phyloP scores from a whole-genome alignment of 306 rosid genomes.

The Heteromeles arbutifolia region DNA sequence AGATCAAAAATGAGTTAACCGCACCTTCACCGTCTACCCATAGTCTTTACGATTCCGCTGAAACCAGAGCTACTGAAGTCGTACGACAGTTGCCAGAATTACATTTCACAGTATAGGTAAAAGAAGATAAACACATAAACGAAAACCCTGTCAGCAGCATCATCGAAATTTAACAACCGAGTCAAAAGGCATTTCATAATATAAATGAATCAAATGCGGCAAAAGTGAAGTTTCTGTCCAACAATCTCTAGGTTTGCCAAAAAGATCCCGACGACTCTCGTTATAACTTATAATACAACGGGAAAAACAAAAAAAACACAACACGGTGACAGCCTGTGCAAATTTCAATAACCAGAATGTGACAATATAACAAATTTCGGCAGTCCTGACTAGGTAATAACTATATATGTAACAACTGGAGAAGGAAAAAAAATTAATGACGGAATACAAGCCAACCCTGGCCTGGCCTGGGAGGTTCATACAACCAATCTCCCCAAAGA shows the following conservation, averaged over 20 bases:
- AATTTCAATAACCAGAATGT: conserved; percentile 68
- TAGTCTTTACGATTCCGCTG: background rate
- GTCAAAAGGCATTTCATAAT: conserved; percentile 2
- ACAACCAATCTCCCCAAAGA: conserved; percentile 58
- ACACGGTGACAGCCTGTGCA: conserved; percentile 54
- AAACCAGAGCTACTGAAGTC: background rate
- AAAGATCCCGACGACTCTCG: conserved; percentile 5
- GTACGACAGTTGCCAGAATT: background rate
- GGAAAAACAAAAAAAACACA: background rate
- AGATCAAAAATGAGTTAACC: background rate
- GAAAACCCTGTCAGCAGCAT: background rate
- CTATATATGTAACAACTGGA: conserved; percentile 65
- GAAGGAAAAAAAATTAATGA: conserved; percentile 28
- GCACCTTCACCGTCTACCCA: background rate
- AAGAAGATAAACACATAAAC: background rate
- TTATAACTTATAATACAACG: conserved; percentile 24
- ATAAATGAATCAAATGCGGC: conserved; percentile 12
- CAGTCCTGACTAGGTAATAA: conserved; percentile 64
- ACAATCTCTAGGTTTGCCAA: conserved; percentile 13
- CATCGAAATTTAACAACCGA: background rate
- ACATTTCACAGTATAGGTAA: background rate
- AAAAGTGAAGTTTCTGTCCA: conserved; percentile 5
- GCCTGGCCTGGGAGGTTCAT: conserved; percentile 59
- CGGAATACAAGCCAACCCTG: conserved; percentile 48
- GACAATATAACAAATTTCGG: conserved; percentile 52